Evolutionary conservation across 176 grass and related monocot genomes (phyloP).

Genomic region (Avena insularis): DNA sequence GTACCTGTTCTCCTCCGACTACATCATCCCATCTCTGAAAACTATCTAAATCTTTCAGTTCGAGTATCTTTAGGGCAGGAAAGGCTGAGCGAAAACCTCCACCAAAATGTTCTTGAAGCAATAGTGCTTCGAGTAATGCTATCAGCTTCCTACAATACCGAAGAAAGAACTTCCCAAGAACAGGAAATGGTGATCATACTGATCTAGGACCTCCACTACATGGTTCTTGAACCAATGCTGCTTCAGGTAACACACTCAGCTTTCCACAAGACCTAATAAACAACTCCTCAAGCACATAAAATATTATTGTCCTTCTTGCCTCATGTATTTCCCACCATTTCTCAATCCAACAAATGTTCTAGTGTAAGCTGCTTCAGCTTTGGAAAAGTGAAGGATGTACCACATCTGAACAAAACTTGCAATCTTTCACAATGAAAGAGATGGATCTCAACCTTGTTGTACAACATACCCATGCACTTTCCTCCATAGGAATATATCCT

Average conservation of each 20-base stretch:
- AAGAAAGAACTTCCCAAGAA: not conserved
- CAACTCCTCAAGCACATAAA: not conserved
- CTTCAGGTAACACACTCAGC: not conserved
- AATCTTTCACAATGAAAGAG: not conserved
- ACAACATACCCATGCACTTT: not conserved
- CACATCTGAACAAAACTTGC: not conserved
- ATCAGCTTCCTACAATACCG: not conserved
- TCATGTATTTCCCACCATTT: not conserved
- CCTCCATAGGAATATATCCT: not conserved
- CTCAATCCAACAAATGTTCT: not conserved
- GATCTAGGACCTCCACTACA: not conserved
- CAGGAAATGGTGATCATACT: not conserved
- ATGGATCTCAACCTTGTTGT: not conserved
- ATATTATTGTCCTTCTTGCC: not conserved
- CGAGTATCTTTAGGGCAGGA: not conserved
- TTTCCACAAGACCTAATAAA: accelerated
- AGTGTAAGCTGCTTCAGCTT: not conserved
- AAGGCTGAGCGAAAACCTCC: not conserved
- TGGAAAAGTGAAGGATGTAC: not conserved
- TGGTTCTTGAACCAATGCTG: not conserved
- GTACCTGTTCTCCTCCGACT: accelerated
- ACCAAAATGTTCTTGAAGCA: not conserved
- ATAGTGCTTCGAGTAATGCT: not conserved
- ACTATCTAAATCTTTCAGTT: not conserved
- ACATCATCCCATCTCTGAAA: not conserved